Evolutionary conservation across 2,329 filamentous ascomycete genomes (phyloP), one percentile per base, ranked within the genome.

Genomic region (Calonectria multiphialidica): DNA sequence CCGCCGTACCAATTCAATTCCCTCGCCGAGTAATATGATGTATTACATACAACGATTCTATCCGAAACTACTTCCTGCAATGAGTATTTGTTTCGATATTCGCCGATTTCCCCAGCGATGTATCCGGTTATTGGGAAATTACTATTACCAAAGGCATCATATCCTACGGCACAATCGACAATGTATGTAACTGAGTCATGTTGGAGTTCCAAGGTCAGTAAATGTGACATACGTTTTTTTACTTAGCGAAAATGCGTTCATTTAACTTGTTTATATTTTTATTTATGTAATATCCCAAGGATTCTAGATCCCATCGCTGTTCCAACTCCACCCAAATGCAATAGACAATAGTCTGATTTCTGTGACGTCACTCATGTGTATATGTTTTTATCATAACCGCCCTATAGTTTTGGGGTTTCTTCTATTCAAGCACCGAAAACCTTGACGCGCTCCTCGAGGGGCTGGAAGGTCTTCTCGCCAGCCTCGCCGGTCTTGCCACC

Each of bases 401-500:
- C 49, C 44, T 50, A 66, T 57, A 64, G 66, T 59, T 69, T 71
- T 35, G 23, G 16, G 13, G 47, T 33, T 12, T 50, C 44, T 59
- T 50, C 47, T 53, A 57, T 72, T 80, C 84, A 90, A 71, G 87
- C 87, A 68, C 90, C 91, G 78, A 87, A 92, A 77, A 90, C 85
- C 90, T 92, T 93, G 81, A 94, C 87, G 79, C 91, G 88, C 81
- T 93, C 89, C 83, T 93, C 90, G 35, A 94, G 77, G 30, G 92
- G 89, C 81, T 88, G 84, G 82, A 91, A 92, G 18, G 85, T 81
- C 90, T 96, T 95, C 82, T 91, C 88, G 16, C 86, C 88, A 8
- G 92, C 83, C 74, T 88, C 87, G 61, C 83, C 90, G 23, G 86
- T 87, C 66, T 87, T 88, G 74, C 89, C 90, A 75, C 95, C 95